Percentiles rank a stretch among this genome's conserved stretches.
phyloP scores from a whole-genome alignment of 495 filamentous ascomycete species.

The Penicillium samsonianum region DNA sequence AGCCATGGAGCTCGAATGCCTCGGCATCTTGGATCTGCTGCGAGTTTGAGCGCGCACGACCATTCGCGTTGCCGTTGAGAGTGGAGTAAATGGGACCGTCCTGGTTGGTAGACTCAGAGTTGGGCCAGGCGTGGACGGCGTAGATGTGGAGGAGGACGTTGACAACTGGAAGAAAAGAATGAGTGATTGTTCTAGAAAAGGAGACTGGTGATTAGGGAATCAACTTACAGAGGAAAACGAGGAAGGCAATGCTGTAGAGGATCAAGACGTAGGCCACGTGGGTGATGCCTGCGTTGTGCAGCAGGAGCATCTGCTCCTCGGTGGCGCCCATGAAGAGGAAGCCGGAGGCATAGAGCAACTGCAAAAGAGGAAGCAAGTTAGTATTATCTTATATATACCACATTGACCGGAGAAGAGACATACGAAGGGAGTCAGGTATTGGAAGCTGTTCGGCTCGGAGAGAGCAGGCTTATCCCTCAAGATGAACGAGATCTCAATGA shows the following conservation, averaged over 20 bases:
- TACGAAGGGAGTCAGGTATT: slow-evolving; percentile 89
- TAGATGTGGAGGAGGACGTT: slow-evolving; percentile 84
- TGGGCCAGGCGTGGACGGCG: slow-evolving; percentile 60
- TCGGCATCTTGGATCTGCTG: slow-evolving; percentile 70
- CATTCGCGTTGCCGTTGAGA: slow-evolving; percentile 49
- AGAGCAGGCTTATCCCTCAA: slow-evolving; percentile 67
- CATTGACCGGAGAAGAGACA: slow-evolving; percentile 37
- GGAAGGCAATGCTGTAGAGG: slow-evolving; percentile 83
- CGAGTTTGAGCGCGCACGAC: slow-evolving; percentile 51
- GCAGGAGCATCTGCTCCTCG: slow-evolving; percentile 87
- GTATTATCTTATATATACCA: slow-evolving; percentile 12
- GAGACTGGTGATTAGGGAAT: not conserved
- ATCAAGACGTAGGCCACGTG: slow-evolving; percentile 91
- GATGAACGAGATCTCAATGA: slow-evolving; percentile 91
- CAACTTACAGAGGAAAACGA: slow-evolving; percentile 79
- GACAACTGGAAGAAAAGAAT: slow-evolving; percentile 51
- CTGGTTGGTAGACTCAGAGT: slow-evolving; percentile 37
- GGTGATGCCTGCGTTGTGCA: slow-evolving; percentile 71
- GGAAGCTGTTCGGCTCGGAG: slow-evolving; percentile 79
- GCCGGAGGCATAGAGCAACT: slow-evolving; percentile 91
- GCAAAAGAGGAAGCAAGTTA: slow-evolving; percentile 10
- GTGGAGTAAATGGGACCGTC: slow-evolving; percentile 23
- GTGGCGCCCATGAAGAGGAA: slow-evolving; percentile 98
- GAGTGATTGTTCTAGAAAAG: slow-evolving; percentile 2
- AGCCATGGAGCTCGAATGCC: slow-evolving; percentile 85